Conservation (phyloP, 345 rosid genomes). For the Leavenworthia alabamica region DNA sequence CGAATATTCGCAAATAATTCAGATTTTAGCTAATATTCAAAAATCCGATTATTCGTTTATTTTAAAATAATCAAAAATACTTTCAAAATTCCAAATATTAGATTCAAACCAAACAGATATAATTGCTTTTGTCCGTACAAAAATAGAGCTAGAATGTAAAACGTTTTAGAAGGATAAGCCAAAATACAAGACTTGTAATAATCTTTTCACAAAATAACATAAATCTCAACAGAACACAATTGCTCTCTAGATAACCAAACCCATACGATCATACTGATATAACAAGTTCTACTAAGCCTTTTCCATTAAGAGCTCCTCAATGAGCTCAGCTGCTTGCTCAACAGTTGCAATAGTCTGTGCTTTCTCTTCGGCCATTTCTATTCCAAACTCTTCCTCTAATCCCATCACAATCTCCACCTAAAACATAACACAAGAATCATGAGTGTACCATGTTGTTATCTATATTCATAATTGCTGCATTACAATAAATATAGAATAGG, state of each 20-base stretch:
- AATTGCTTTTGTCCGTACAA: no score
- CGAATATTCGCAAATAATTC: no score
- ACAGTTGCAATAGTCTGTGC: slow-evolving; percentile 52
- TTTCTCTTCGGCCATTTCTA: slow-evolving; percentile 59
- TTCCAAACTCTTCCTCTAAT: slow-evolving; percentile 66
- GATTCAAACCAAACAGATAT: no score
- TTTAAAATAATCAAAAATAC: no score
- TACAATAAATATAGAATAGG: neutral
- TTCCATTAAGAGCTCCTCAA: slow-evolving; percentile 43
- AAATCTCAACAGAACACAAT: slow-evolving; percentile 7
- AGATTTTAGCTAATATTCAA: no score
- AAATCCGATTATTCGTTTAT: no score
- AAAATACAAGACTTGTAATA: neutral
- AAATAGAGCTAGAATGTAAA: neutral
- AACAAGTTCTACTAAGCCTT: slow-evolving; percentile 13
- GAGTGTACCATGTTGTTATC: no score
- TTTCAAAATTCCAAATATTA: no score
- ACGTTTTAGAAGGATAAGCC: neutral
- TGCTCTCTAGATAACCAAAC: slow-evolving; percentile 11
- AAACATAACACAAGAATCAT: neutral
- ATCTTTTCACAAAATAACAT: neutral
- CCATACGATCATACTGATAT: neutral
- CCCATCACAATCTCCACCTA: slow-evolving; percentile 83
- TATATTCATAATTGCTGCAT: no score
- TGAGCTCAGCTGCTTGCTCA: slow-evolving; percentile 71